Percentiles rank a stretch among this genome's conserved stretches.
Evolutionary conservation across 257 asterid species (phyloP).

Genomic region (Salvia splendens): DNA sequence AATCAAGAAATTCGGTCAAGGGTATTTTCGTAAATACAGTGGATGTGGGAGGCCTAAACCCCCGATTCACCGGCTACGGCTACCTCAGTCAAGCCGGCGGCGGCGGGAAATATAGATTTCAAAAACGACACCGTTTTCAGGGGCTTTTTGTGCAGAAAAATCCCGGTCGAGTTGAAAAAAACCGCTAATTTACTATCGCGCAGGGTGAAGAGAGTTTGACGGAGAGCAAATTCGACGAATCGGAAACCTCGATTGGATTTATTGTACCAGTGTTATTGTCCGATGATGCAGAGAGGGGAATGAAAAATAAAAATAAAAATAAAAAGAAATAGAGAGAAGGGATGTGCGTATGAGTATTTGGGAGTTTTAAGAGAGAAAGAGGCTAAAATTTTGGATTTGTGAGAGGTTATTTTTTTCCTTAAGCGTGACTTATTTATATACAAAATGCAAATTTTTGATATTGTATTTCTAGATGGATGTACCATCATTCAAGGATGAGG

Average conservation of each 20-base stretch:
- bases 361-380: conserved; percentile 32
- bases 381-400: conserved; percentile 42
- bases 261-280: conserved; percentile 42
- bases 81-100: conserved; percentile 55
- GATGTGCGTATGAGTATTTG: conserved; percentile 30
- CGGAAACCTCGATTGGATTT: conserved; percentile 44
- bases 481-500: background rate
- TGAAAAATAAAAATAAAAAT: background rate
- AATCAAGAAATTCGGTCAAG: conserved; percentile 36
- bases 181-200: conserved; percentile 25
- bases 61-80: conserved; percentile 47
- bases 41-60: conserved; percentile 31
- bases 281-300: conserved; percentile 49
- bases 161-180: conserved; percentile 10
- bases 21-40: conserved; percentile 42
- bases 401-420: conserved; percentile 40
- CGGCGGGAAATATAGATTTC: conserved; percentile 65
- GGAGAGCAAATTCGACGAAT: conserved; percentile 39
- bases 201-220: conserved; percentile 24
- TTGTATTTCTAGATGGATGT: conserved; percentile 9
- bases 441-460: conserved; percentile 10
- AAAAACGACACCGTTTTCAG: conserved; percentile 57
- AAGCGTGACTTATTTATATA: conserved; percentile 33
- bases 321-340: conserved; percentile 6
- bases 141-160: conserved; percentile 18